These are phyloP conservation scores for Vicia villosa DNA, from an alignment of 306 rosid genomes.

Conservation along the genomic window DNA sequence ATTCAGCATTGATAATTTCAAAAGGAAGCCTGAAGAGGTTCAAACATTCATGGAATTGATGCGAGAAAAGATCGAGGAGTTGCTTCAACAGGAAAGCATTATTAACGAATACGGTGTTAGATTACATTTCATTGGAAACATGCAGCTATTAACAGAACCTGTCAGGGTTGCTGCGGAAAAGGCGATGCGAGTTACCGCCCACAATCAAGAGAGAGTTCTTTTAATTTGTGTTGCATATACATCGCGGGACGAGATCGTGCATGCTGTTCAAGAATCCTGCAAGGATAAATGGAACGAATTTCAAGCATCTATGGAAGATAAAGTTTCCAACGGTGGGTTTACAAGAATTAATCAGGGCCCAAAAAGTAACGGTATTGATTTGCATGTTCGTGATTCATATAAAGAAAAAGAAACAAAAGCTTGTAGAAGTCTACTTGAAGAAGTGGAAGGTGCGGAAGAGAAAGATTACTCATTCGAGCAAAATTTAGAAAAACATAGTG, in stretches of 20 bases:
- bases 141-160: constrained; percentile 56
- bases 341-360: constrained; percentile 29
- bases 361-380: constrained; percentile 37
- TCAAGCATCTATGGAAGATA: constrained; percentile 36
- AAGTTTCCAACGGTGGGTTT: constrained; percentile 35
- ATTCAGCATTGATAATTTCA: constrained; percentile 88
- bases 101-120: constrained; percentile 60
- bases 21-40: constrained; percentile 62
- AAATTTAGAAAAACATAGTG: not conserved
- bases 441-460: constrained; percentile 22
- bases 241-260: constrained; percentile 66
- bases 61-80: constrained; percentile 66
- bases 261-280: constrained; percentile 67
- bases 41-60: constrained; percentile 65
- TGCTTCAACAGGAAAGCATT: constrained; percentile 57
- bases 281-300: constrained; percentile 48
- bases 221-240: constrained; percentile 71
- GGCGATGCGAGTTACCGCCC: constrained; percentile 69
- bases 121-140: constrained; percentile 62
- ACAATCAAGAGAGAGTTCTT: constrained; percentile 53
- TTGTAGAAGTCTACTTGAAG: not conserved
- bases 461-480: constrained; percentile 28
- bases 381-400: constrained; percentile 34
- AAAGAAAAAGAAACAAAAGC: constrained; percentile 23
- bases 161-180: constrained; percentile 64